These are phyloP conservation scores for Taphrina deformans DNA, from an alignment of 1,139 yeast genomes.

Conservation along the genomic window DNA sequence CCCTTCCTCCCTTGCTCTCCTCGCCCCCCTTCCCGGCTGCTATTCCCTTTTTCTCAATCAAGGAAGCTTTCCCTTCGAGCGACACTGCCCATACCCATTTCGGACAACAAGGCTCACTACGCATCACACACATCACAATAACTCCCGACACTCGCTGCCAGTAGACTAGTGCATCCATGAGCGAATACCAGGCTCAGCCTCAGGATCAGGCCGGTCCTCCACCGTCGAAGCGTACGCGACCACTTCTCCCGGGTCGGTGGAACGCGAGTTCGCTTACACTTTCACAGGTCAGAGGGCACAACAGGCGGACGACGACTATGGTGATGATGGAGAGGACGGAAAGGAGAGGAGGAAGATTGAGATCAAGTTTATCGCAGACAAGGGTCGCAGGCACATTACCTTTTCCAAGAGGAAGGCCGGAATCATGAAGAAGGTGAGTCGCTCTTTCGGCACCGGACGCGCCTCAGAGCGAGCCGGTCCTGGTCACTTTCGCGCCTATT, in stretches of 20 bases:
- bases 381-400: conserved; percentile 95
- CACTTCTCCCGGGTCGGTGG: neutral
- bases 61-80: conserved; percentile 21
- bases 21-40: too few species aligned
- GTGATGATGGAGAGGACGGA: conserved; percentile 42
- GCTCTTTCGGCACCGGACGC: neutral
- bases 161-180: conserved; percentile 1
- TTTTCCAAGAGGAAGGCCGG: conserved; percentile 98
- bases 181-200: conserved; percentile 11
- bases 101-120: conserved; percentile 5
- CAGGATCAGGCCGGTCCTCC: conserved; percentile 26
- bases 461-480: neutral
- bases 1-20: neutral
- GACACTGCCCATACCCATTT: conserved; percentile 9
- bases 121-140: conserved; percentile 20
- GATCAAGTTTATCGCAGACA: conserved; percentile 94
- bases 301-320: conserved; percentile 33
- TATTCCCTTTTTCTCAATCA: conserved; percentile 11
- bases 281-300: conserved; percentile 16
- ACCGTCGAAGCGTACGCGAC: conserved; percentile 8
- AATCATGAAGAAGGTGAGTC: conserved; percentile 72
- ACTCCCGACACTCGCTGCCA: neutral
- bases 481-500: neutral
- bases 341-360: conserved; percentile 96
- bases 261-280: neutral